Conservation (phyloP, 2,329 filamentous ascomycete species). For the Ceratocystis variospora region DNA sequence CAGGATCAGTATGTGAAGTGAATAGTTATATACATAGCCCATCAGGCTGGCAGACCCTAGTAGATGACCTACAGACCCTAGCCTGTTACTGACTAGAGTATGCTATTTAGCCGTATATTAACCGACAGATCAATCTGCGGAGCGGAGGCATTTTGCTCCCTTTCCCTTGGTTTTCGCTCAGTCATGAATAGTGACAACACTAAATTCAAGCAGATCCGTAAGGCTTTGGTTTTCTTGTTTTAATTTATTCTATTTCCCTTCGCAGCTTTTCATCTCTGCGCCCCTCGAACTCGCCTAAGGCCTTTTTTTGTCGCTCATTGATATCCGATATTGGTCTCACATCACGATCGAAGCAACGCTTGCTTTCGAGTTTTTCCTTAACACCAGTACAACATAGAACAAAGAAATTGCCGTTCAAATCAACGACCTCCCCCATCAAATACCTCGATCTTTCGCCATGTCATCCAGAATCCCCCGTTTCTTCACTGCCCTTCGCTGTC, state of each 20-base stretch:
- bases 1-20: too few relatives aligned
- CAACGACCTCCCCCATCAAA: neutral
- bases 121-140: neutral
- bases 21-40: too few relatives aligned
- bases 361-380: too few relatives aligned
- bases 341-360: too few relatives aligned
- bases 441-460: neutral
- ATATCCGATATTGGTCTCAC: too few relatives aligned
- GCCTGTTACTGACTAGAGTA: neutral
- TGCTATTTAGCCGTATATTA: neutral
- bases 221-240: neutral
- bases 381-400: too few relatives aligned
- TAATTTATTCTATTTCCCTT: neutral
- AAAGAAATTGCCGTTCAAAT: neutral
- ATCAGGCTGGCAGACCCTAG: too few relatives aligned
- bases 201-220: neutral
- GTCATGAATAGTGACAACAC: neutral
- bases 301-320: too few relatives aligned
- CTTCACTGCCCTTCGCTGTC: neutral
- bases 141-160: neutral
- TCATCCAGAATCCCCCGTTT: slow-evolving; percentile 5
- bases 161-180: too few relatives aligned
- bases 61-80: neutral
- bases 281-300: neutral
- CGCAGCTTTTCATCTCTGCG: neutral